Evolutionary conservation across 176 grass and related monocot species (phyloP).

Genomic region (Chrysopogon serrulatus): DNA sequence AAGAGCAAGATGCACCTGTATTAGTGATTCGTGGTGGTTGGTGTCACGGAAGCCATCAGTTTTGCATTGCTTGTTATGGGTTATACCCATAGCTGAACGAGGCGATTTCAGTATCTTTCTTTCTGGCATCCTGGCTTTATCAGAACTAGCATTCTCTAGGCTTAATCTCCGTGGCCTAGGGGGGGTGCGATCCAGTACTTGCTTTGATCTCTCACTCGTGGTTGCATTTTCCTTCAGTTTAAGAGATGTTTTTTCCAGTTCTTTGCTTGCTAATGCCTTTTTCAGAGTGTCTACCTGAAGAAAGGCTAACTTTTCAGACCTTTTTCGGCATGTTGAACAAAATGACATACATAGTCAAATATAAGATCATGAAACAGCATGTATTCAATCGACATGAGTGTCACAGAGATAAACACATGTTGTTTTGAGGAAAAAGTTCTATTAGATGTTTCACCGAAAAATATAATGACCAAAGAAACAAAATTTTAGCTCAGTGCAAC

Average conservation of each 20-base stretch:
- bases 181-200: conserved; percentile 43
- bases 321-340: not conserved
- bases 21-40: conserved; percentile 26
- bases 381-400: not conserved
- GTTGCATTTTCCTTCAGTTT: conserved; percentile 61
- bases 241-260: conserved; percentile 45
- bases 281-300: conserved; percentile 76
- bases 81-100: conserved; percentile 12
- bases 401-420: not conserved
- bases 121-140: conserved; percentile 33
- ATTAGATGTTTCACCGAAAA: not conserved
- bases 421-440: not conserved
- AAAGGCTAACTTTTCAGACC: not conserved
- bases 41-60: conserved; percentile 17
- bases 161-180: conserved; percentile 68
- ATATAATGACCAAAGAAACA: conserved; percentile 9
- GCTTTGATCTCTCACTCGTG: conserved; percentile 38
- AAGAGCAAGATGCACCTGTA: conserved; percentile 25
- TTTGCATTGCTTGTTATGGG: conserved; percentile 18
- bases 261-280: conserved; percentile 66
- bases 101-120: conserved; percentile 40
- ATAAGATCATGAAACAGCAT: not conserved
- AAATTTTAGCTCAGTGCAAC: conserved; percentile 1
- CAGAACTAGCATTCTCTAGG: conserved; percentile 51
- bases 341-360: conserved; percentile 4